Conservation (phyloP, 1,284 basidiomycete species). For the Pisolithus thermaeus region DNA sequence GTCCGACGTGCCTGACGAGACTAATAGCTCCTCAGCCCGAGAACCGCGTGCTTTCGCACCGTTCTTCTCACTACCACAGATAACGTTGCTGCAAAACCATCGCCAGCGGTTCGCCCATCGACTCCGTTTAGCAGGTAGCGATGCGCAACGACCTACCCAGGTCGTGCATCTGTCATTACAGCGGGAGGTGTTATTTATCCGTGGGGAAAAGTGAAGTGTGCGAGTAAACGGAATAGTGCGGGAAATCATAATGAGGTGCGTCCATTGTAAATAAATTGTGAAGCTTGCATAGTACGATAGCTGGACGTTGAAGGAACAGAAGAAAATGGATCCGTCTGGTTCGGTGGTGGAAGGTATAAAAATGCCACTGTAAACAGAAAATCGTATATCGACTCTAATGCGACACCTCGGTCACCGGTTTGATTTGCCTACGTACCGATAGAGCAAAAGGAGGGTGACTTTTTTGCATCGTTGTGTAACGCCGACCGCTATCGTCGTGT, state of each 20-base stretch:
- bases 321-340: constrained; percentile 40
- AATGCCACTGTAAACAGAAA: constrained; percentile 87
- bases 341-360: constrained; percentile 41
- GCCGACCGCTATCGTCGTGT: too few relatives aligned
- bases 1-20: constrained; percentile 41
- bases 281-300: constrained; percentile 83
- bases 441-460: constrained; percentile 74
- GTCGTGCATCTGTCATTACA: constrained; percentile 25
- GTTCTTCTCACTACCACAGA: constrained; percentile 47
- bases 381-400: constrained; percentile 50
- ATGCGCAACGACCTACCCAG: constrained; percentile 19
- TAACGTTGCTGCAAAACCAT: constrained; percentile 82
- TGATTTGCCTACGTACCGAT: constrained; percentile 55
- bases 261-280: constrained; percentile 83
- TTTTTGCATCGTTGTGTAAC: constrained; percentile 38
- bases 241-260: constrained; percentile 85
- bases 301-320: constrained; percentile 24
- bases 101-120: constrained; percentile 75
- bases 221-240: constrained; percentile 83
- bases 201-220: constrained; percentile 83
- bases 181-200: constrained; percentile 86
- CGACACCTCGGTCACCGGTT: constrained; percentile 23
- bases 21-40: constrained; percentile 46
- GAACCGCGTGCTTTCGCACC: constrained; percentile 10
- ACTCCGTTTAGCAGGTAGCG: constrained; percentile 66